Evolutionary conservation across 108 stramenopile species (phyloP), one percentile per base, ranked within the genome.

Genomic region (Chaetoceros muelleri): DNA sequence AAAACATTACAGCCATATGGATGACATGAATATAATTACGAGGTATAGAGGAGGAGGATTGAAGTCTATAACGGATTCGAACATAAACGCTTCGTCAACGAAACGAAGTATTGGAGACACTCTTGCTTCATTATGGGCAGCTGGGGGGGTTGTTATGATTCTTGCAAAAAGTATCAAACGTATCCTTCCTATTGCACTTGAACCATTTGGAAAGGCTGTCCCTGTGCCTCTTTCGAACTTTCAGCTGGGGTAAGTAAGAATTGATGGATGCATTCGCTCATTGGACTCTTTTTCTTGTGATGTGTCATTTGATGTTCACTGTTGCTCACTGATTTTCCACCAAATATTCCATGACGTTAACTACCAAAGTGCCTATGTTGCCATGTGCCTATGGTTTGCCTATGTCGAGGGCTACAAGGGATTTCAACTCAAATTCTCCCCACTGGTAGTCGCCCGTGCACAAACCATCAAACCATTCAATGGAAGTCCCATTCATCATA

Each of bases 331-430:
- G 7, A 0, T 53, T 46, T 28, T 44, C 19, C 17, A n/a, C 10
- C 24, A 62, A 18, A 45, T 28, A 24, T 22, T 21, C 10, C 0
- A 5, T 20, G 31, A 59, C 16, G 34, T 18, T 56, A 40, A 18
- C 17, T 24, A 17, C 28, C 55, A 45, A 62, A 85, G 85, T 30
- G 66, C 73, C 2, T 87, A 91, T 60, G 60, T 80, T 25, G 34
- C 66, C 24, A 81, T 75, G 28, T 83, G 84, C 45, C 58, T 81
- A 16, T 79, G 74, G 61, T 87, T 91, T 66, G 92, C 93, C 28
- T 95, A 97, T 62, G 90, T 79, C 28, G 96, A 97, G 71, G 96
- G 96, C 29, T 94, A 95, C 81, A 95, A 94, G 70, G 96, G 87
- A 28, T 97, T 97, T 76, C 94, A 97, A 69, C 59, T 65, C 24